Conservation (phyloP, 225 moss, liverwort and hornwort genomes). For the Polytrichum commune region DNA sequence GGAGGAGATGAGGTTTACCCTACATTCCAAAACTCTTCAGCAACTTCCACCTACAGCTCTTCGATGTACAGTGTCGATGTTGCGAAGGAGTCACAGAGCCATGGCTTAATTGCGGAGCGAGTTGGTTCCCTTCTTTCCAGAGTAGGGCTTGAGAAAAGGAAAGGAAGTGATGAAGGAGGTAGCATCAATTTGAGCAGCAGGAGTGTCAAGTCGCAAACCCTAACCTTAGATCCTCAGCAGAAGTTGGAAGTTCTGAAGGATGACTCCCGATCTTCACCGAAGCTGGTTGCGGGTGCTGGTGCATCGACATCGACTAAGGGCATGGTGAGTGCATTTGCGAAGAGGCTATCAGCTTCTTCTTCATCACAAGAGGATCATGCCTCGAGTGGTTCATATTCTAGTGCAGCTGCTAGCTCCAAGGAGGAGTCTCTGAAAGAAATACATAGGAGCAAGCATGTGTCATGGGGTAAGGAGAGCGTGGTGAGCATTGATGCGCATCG, state of each 20-base stretch:
- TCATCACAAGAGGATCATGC: no score
- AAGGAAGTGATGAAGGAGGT: slow-evolving; percentile 14
- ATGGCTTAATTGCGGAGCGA: slow-evolving; percentile 18
- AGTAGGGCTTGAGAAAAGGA: slow-evolving; percentile 34
- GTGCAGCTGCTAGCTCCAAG: not conserved
- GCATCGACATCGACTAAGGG: slow-evolving; percentile 4
- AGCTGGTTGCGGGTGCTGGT: no score
- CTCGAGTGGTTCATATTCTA: not conserved
- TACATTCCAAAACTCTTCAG: slow-evolving; percentile 11
- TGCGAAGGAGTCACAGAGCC: slow-evolving; percentile 15
- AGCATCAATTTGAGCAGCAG: slow-evolving; percentile 10
- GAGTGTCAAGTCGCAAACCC: slow-evolving; percentile 2
- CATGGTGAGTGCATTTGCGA: slow-evolving; percentile 11
- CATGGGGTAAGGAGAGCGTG: slow-evolving; percentile 17
- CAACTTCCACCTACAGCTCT: not conserved
- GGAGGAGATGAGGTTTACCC: slow-evolving; percentile 22
- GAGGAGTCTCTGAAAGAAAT: slow-evolving; percentile 9
- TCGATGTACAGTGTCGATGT: slow-evolving; percentile 11
- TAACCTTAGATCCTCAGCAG: no score
- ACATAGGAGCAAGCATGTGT: slow-evolving; percentile 19
- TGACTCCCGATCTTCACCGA: no score
- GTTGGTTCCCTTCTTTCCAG: slow-evolving; percentile 28
- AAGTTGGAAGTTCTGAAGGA: no score
- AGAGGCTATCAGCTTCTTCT: not conserved
- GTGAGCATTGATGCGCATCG: slow-evolving; percentile 6